Evolutionary conservation across 1,139 yeast genomes (phyloP).

Genomic region (Pichiaceae sp.): DNA sequence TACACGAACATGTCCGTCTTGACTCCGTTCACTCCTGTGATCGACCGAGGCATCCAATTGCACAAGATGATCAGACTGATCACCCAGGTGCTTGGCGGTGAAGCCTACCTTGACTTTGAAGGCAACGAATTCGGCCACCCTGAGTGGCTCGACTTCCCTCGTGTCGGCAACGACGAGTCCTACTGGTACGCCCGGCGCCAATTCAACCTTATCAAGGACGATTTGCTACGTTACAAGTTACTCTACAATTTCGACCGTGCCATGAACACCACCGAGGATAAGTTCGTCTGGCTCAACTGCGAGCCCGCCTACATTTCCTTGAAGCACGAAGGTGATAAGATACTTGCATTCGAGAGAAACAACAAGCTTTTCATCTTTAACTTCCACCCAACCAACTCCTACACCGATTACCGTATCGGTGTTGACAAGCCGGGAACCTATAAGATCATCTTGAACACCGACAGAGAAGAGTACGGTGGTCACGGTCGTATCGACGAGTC

Average conservation of each 20-base stretch:
- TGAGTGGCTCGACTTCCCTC: conserved; percentile 97
- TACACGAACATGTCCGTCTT: conserved; percentile 87
- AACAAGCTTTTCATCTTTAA: conserved; percentile 81
- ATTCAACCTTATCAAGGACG: conserved; percentile 77
- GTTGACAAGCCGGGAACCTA: conserved; percentile 75
- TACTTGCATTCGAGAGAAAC: conserved; percentile 81
- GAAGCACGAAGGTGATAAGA: conserved; percentile 83
- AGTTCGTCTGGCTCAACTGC: conserved; percentile 64
- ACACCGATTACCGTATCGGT: conserved; percentile 81
- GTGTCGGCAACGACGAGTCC: conserved; percentile 78
- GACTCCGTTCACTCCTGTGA: conserved; percentile 61
- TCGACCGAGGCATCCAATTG: conserved; percentile 83
- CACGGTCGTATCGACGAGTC: conserved; percentile 62
- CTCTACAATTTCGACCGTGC: conserved; percentile 74
- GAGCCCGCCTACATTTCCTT: conserved; percentile 75
- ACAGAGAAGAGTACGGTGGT: conserved; percentile 69
- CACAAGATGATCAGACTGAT: conserved; percentile 85
- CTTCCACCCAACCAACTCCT: conserved; percentile 80
- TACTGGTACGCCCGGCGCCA: conserved; percentile 94
- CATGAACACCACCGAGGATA: conserved; percentile 69
- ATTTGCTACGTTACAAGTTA: conserved; percentile 68
- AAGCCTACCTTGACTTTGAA: conserved; percentile 90
- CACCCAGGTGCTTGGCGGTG: conserved; percentile 89
- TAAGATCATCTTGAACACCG: conserved; percentile 67
- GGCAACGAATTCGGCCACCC: conserved; percentile 99